These are phyloP conservation scores for Aphanoascus verrucosus DNA, from an alignment of 2,329 filamentous ascomycete genomes.

Conservation along the genomic window DNA sequence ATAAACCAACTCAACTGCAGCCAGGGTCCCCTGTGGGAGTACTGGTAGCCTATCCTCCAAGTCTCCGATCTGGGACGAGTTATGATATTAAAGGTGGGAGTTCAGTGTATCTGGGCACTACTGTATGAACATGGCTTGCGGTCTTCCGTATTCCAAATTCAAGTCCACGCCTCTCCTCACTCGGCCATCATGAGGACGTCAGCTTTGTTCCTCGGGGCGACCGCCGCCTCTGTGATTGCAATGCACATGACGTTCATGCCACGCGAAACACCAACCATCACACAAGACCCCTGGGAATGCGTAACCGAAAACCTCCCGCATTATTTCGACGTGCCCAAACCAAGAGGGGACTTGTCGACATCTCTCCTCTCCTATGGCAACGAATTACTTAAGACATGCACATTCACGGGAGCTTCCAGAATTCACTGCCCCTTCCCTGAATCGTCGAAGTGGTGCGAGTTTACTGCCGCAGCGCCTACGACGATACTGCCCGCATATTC, in stretches of 20 bases:
- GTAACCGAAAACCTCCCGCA: conserved; percentile 4
- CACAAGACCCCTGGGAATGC: background rate
- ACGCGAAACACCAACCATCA: background rate
- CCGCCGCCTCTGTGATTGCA: background rate
- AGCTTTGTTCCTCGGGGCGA: too few relatives aligned
- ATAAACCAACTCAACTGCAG: too few relatives aligned
- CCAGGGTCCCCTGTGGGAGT: too few relatives aligned
- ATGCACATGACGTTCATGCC: background rate
- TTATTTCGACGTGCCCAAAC: conserved; percentile 3
- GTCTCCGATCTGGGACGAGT: too few relatives aligned
- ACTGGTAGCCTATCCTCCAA: too few relatives aligned
- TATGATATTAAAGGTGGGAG: too few relatives aligned
- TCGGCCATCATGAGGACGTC: background rate
- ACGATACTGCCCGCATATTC: background rate
- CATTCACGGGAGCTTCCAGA: background rate
- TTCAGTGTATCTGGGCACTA: too few relatives aligned
- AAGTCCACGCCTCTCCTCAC: background rate
- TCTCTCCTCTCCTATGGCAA: background rate
- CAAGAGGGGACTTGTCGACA: background rate
- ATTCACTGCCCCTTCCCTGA: conserved; percentile 4
- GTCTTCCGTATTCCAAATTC: background rate
- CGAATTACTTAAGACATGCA: conserved; percentile 2
- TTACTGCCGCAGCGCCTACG: background rate
- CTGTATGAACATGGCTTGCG: too few relatives aligned
- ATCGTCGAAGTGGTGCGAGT: background rate